Conservation (phyloP, 2,329 filamentous ascomycete genomes). For the Xylariales sp. region DNA sequence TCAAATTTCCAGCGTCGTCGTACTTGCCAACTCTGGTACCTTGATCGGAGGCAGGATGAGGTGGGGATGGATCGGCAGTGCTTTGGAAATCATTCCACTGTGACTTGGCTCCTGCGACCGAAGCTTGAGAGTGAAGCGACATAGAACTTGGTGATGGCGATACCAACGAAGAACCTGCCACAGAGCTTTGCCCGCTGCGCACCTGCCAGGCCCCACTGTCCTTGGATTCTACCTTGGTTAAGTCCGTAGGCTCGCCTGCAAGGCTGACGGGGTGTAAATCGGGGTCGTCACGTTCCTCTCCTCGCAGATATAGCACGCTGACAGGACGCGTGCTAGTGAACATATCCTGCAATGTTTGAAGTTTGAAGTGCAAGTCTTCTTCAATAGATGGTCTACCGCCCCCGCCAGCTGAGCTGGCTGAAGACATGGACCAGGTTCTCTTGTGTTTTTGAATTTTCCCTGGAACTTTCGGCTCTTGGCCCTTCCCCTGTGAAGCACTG, state of each 20-base stretch:
- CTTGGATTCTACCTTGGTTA: slow-evolving; percentile 47
- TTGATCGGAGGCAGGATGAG: slow-evolving; percentile 46
- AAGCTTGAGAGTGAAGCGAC: slow-evolving; percentile 55
- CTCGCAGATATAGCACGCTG: slow-evolving; percentile 73
- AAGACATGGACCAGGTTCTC: slow-evolving; percentile 92
- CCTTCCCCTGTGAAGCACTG: slow-evolving; percentile 37
- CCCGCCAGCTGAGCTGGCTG: slow-evolving; percentile 58
- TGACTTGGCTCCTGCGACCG: slow-evolving; percentile 32
- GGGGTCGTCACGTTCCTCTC: slow-evolving; percentile 74
- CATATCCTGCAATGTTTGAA: slow-evolving; percentile 80
- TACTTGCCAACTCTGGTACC: slow-evolving; percentile 47
- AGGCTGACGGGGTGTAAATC: slow-evolving; percentile 74
- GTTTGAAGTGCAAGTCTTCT: slow-evolving; percentile 75
- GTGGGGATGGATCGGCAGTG: slow-evolving; percentile 38
- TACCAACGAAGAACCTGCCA: slow-evolving; percentile 56
- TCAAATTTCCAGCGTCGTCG: slow-evolving; percentile 61
- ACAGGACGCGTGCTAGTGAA: slow-evolving; percentile 78
- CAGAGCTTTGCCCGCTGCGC: slow-evolving; percentile 52
- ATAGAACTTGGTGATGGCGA: slow-evolving; percentile 64
- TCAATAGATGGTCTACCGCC: slow-evolving; percentile 50
- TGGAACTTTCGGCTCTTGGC: slow-evolving; percentile 52
- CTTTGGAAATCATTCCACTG: slow-evolving; percentile 58
- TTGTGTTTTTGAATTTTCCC: slow-evolving; percentile 90
- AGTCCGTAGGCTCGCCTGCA: slow-evolving; percentile 60
- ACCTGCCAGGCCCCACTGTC: slow-evolving; percentile 47